Evolutionary conservation across 1,284 basidiomycete genomes (phyloP).

Genomic region (Termitomyces sp.): DNA sequence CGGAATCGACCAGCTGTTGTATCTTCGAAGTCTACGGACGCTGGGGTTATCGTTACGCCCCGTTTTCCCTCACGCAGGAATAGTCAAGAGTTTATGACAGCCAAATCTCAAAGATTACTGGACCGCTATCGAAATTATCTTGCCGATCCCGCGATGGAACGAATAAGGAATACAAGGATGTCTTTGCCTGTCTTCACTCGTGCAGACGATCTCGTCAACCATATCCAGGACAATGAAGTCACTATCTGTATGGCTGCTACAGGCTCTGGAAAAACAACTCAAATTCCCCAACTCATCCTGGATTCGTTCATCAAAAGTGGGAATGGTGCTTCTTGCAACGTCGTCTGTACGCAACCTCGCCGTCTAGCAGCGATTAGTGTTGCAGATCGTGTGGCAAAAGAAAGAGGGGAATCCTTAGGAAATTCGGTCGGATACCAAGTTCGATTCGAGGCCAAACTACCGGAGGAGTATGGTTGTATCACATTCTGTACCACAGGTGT

Average conservation of each 20-base stretch:
- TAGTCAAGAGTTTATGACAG: constrained; percentile 18
- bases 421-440: constrained; percentile 87
- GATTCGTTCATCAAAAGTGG: constrained; percentile 80
- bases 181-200: constrained; percentile 73
- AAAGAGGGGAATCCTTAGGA: constrained; percentile 78
- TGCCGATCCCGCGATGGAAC: constrained; percentile 52
- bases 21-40: constrained; percentile 14
- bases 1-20: constrained; percentile 32
- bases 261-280: constrained; percentile 95
- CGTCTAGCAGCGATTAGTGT: constrained; percentile 92
- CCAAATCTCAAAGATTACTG: constrained; percentile 61
- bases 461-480: constrained; percentile 80
- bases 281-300: constrained; percentile 90
- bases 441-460: constrained; percentile 82
- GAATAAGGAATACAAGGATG: constrained; percentile 66
- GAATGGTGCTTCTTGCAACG: constrained; percentile 83
- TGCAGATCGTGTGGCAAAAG: constrained; percentile 88
- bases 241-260: constrained; percentile 94
- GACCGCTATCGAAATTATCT: constrained; percentile 61
- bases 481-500: constrained; percentile 95
- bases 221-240: constrained; percentile 79
- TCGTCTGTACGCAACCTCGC: constrained; percentile 92
- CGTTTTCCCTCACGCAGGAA: constrained; percentile 6
- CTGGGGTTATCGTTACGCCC: not conserved
- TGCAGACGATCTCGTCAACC: constrained; percentile 60